Evolutionary conservation across 768 basidiomycete genomes (phyloP).

Genomic region (Kwoniella botswanensis): DNA sequence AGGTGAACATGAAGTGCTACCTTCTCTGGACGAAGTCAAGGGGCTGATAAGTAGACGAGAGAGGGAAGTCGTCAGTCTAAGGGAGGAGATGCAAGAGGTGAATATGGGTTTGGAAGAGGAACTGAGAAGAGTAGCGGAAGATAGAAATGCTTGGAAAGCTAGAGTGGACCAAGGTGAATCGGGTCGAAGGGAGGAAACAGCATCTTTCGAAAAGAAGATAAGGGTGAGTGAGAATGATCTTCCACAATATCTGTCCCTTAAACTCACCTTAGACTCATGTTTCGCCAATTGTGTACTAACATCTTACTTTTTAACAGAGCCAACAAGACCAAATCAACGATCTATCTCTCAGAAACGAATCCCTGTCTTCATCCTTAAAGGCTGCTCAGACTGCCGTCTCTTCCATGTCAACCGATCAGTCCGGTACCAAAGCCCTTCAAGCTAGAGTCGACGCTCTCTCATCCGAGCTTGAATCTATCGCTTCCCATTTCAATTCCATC

Average conservation of each 20-base stretch:
- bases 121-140: conserved; percentile 43
- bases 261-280: not conserved
- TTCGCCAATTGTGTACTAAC: not conserved
- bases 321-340: conserved; percentile 48
- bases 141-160: conserved; percentile 50
- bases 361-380: conserved; percentile 45
- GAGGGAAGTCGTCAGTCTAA: conserved; percentile 44
- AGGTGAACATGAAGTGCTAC: conserved; percentile 39
- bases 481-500: conserved; percentile 70
- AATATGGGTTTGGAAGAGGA: conserved; percentile 57
- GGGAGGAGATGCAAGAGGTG: conserved; percentile 56
- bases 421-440: conserved; percentile 39
- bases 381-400: conserved; percentile 46
- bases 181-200: conserved; percentile 22
- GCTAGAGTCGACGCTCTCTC: conserved; percentile 46
- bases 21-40: conserved; percentile 43
- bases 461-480: conserved; percentile 65
- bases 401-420: conserved; percentile 23
- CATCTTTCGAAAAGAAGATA: conserved; percentile 27
- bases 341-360: conserved; percentile 49
- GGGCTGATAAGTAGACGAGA: conserved; percentile 42
- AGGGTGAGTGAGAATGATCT: conserved; percentile 37
- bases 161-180: conserved; percentile 42
- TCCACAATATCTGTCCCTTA: not conserved
- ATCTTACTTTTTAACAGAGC: conserved; percentile 15